phyloP scores from a whole-genome alignment of 2,329 filamentous ascomycete species.

The Scedosporium minutisporum region DNA sequence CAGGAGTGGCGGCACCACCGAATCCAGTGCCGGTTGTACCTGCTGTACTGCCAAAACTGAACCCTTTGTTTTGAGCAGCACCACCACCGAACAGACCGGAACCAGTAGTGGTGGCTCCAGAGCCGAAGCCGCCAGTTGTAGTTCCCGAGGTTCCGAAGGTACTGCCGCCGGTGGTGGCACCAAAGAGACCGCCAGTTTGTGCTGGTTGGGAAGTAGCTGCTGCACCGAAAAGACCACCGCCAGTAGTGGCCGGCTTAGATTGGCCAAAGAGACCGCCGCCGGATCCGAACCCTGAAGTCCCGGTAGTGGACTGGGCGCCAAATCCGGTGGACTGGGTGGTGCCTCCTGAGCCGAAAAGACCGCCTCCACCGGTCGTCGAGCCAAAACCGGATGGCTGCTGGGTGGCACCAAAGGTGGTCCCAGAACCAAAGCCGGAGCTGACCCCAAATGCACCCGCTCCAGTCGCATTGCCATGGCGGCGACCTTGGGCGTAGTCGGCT shows the following conservation, averaged over 20 bases:
- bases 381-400: constrained; percentile 24
- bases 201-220: constrained; percentile 5
- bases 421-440: constrained; percentile 34
- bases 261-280: constrained; percentile 15
- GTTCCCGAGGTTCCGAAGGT: constrained; percentile 30
- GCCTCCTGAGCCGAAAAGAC: constrained; percentile 33
- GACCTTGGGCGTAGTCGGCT: constrained; percentile 80
- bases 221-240: constrained; percentile 25
- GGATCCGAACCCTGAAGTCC: constrained; percentile 4
- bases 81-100: constrained; percentile 38
- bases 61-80: constrained; percentile 27
- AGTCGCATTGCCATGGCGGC: constrained; percentile 71
- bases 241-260: constrained; percentile 20
- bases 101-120: constrained; percentile 11
- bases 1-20: constrained; percentile 23
- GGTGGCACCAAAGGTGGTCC: constrained; percentile 39
- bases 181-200: neutral
- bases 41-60: constrained; percentile 32
- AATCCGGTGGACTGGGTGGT: constrained; percentile 11
- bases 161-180: constrained; percentile 16
- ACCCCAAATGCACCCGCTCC: constrained; percentile 80
- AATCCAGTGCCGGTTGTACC: constrained; percentile 17
- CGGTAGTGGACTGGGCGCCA: constrained; percentile 5
- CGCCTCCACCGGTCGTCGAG: constrained; percentile 24
- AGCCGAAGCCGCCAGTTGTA: constrained; percentile 17